Conservation (phyloP, 106 monocot genomes). For the Triglochin maritima region DNA sequence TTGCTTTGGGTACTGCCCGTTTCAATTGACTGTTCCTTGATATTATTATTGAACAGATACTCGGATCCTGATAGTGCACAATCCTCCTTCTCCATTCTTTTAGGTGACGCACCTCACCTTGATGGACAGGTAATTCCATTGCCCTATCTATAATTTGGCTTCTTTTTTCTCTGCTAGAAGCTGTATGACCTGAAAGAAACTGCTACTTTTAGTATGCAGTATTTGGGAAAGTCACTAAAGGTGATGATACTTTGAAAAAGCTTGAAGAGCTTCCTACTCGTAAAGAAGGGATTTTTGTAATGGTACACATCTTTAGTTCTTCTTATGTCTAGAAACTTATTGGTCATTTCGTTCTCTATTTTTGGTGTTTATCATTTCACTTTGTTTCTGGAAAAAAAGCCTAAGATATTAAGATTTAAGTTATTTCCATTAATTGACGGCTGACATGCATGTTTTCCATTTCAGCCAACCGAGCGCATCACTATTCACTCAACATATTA, state of each 20-base stretch:
- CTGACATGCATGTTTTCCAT: slow-evolving; percentile 2
- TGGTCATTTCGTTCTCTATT: not conserved
- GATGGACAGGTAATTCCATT: slow-evolving; percentile 54
- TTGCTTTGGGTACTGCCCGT: too few species aligned
- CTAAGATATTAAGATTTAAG: too few species aligned
- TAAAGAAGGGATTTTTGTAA: slow-evolving; percentile 92
- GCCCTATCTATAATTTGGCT: not conserved
- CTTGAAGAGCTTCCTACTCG: slow-evolving; percentile 85
- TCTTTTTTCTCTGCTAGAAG: not conserved
- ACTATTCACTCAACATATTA: slow-evolving; percentile 72
- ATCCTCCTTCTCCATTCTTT: slow-evolving; percentile 91
- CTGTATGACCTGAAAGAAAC: not conserved
- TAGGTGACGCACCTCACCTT: slow-evolving; percentile 92
- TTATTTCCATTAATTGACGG: not conserved
- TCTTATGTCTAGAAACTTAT: not conserved
- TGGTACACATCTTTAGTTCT: slow-evolving; percentile 34
- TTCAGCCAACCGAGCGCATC: slow-evolving; percentile 81
- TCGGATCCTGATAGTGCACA: slow-evolving; percentile 79
- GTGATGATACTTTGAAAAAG: slow-evolving; percentile 73
- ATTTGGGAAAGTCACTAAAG: slow-evolving; percentile 87
- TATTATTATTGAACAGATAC: slow-evolving; percentile 30
- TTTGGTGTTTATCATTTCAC: not conserved
- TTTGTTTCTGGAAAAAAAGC: not conserved
- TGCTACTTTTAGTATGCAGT: slow-evolving; percentile 66
- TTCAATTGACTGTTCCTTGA: too few species aligned